Base-by-base conservation (phyloP, 257 asterid species). In the Nicotiana obtusifolia region DNA sequence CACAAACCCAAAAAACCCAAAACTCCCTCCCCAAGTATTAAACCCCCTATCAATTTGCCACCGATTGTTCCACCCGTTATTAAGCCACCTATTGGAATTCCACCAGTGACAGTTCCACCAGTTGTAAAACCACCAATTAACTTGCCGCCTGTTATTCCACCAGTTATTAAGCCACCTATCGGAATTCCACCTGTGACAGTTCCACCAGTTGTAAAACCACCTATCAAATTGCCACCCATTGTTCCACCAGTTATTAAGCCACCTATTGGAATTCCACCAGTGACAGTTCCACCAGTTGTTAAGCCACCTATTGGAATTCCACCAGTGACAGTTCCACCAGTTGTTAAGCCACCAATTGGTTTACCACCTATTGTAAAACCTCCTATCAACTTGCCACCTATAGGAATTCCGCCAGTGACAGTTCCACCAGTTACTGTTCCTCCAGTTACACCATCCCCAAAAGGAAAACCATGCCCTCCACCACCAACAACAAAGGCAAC, bases 61-160 rank as follows among this genome's bases (percentile, higher is more conserved):
- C 88, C 89, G 1, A 17, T 80, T 5, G 33, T 67, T 0, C 86
- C 84, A 4, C 89, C 89, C n/a, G n/a, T n/a, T n/a, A n/a, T n/a
- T n/a, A n/a, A n/a, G 15, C 86, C 90, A 16, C 88, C 89, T 1
- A 17, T 80, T 5, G 33, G 30, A 37, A 75, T 67, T 0, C 86
- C 84, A 4, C 89, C 89, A 0, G 24, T 60, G 3, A 75, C 57
- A 4, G 59, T 68, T 8, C 88, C 88, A 28, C 86, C 88, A 2
- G 28, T 71, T 0, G 20, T 71, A 2, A n/a, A 81, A 6, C 88
- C 86, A 0, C 82, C 89, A 5, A 3, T 77, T 13, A 30, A n/a
- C 4, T 31, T 64, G 3, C 86, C 86, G 6, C 87, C 87, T 0
- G 2, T 84, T 9, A 19, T 35, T 6, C 80, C 66, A 49, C 85